Evolutionary conservation across 208 protist genomes (phyloP), one percentile per base, ranked within the genome.

Genomic region (Trypanosoma boissoni): DNA sequence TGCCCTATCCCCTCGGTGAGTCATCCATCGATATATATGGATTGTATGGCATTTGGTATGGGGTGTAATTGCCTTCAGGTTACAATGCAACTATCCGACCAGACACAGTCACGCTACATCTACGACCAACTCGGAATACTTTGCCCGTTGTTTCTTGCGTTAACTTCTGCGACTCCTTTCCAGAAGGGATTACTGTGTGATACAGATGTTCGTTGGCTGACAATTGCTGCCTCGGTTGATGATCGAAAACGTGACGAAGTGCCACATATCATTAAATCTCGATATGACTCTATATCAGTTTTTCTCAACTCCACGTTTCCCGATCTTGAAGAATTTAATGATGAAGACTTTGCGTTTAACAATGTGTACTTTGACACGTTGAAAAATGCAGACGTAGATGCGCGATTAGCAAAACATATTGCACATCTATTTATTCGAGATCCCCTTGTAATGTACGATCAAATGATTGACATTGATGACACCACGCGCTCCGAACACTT

Each of bases 11-110:
- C 83, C 2, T 94, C 86, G 26, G 85, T 91, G 14, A 84, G 64
- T 60, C 87, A 92, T 70, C 93, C 91, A 4, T 95, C 81, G 58
- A 97, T 99, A 43, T 98, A 98, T 72, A 99, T 99, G 97, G 98
- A 99, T 74, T 97, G 97, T 71, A 99, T 99, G 98, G 97, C 92
- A 2, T 99, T 99, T 74, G 98, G 98, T 41, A 99, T 99, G 98
- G 98, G 98, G 28, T 82, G 68, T 65, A 97, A 88, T 70, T 99
- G 97, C 60, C 72, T 99, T n/a, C 98, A 99, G 79, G 83, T 97
- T 9, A 99, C 98, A 23, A 98, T 99, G 72, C 97, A 99, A 73
- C 76, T 97, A 6, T 54, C 76, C 27, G 82, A 97, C 64, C 78
- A 98, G 2, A 49, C 78, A 20, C 83, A 99, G 68, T 97, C 97